Conservation (phyloP, 768 basidiomycete genomes). For the Lactarius akahatsu region DNA sequence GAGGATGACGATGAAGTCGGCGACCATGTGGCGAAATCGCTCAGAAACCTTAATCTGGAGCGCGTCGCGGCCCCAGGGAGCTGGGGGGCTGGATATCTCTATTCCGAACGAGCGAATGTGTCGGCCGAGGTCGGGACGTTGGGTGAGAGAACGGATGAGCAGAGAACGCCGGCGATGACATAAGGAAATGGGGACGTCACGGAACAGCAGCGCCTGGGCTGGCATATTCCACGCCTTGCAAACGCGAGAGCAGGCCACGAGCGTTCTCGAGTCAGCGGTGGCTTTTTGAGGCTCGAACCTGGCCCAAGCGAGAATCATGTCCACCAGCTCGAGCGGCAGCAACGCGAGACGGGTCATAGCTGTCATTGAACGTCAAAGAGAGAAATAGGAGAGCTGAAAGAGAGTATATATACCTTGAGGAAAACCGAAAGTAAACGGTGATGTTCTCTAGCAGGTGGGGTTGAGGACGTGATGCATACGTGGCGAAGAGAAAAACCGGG, state of each 20-base stretch:
- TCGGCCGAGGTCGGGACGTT: constrained; percentile 16
- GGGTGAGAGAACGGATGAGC: constrained; percentile 10
- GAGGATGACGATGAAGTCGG: constrained; percentile 21
- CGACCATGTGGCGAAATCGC: constrained; percentile 11
- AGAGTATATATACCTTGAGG: constrained; percentile 7
- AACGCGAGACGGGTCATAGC: constrained; percentile 4
- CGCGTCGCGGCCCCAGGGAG: constrained; percentile 13
- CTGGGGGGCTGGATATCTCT: constrained; percentile 18
- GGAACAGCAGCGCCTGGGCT: constrained; percentile 20
- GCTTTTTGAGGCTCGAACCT: constrained; percentile 13
- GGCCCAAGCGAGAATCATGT: constrained; percentile 24
- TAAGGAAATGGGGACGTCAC: constrained; percentile 21
- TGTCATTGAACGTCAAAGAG: background rate
- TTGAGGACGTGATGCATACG: background rate
- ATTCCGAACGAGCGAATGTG: constrained; percentile 25
- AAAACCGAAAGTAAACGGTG: background rate
- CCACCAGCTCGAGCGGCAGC: constrained; percentile 22
- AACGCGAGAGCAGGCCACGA: constrained; percentile 18
- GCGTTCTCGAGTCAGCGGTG: constrained; percentile 15
- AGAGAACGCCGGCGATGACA: constrained; percentile 15
- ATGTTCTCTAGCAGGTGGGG: background rate
- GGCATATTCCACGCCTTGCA: constrained; percentile 23
- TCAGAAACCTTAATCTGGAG: background rate
- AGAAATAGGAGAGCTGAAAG: background rate
- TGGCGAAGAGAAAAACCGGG: background rate